phyloP scores from a whole-genome alignment of 192 early-diverging fungal genomes.

The Umbelopsis isabellina region DNA sequence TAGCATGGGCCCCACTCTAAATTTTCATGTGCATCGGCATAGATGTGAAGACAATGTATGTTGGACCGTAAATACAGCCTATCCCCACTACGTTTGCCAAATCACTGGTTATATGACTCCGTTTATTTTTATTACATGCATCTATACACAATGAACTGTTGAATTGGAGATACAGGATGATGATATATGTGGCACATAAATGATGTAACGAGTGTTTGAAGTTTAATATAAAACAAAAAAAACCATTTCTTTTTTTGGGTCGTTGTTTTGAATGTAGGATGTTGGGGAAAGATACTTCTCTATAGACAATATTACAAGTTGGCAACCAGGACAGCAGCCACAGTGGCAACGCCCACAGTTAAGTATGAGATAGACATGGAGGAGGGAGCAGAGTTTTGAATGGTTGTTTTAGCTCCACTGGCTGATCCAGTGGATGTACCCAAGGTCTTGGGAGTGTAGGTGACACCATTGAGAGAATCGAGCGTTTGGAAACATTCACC shows the following conservation, averaged over 20 bases:
- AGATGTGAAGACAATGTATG: no score
- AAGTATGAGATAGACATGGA: neutral
- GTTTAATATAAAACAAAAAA: no score
- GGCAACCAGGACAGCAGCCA: neutral
- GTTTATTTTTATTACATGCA: no score
- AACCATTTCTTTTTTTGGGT: neutral
- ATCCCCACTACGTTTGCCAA: no score
- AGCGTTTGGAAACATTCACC: constrained; percentile 54
- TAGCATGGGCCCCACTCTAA: no score
- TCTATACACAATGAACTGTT: no score
- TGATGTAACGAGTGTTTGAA: no score
- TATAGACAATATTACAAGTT: constrained; percentile 10
- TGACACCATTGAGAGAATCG: constrained; percentile 58
- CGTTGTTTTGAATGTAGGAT: neutral
- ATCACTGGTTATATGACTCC: no score
- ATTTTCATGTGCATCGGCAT: no score
- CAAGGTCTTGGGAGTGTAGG: constrained; percentile 35
- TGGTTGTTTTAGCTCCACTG: neutral
- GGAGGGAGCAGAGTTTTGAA: neutral
- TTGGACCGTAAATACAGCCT: no score
- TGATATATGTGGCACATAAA: no score
- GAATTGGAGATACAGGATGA: no score
- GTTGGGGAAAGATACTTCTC: neutral
- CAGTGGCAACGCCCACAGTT: neutral
- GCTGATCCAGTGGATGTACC: constrained; percentile 9